phyloP scores from a whole-genome alignment of 495 filamentous ascomycete genomes.

The Hamigera avellanea region DNA sequence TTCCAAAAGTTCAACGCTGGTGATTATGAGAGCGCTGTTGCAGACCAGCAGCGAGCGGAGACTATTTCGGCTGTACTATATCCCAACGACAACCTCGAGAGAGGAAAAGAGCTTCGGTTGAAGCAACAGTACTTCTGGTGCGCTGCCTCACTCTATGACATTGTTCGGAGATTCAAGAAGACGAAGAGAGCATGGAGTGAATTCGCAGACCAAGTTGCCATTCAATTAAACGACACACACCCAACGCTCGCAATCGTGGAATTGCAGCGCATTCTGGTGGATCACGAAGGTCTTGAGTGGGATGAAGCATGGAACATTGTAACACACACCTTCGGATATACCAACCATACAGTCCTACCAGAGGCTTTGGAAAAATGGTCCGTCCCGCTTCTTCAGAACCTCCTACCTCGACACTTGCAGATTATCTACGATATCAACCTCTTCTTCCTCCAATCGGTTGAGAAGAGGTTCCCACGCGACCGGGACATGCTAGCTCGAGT shows the following conservation, averaged over 20 bases:
- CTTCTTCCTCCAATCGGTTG: conserved; percentile 80
- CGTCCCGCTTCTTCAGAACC: conserved; percentile 79
- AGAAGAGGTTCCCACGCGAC: conserved; percentile 81
- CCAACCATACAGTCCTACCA: conserved; percentile 94
- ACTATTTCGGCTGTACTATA: conserved; percentile 97
- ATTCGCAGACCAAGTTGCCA: conserved; percentile 90
- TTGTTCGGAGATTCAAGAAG: conserved; percentile 97
- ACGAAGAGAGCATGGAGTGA: conserved; percentile 79
- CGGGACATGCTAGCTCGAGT: conserved; percentile 73
- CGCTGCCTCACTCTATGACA: conserved; percentile 89
- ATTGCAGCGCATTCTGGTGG: conserved; percentile 81
- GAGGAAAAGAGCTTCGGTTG: conserved; percentile 90
- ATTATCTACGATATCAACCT: conserved; percentile 99
- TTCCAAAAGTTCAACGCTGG: conserved; percentile 99
- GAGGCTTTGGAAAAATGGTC: conserved; percentile 99
- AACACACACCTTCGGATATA: conserved; percentile 77
- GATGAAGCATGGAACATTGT: conserved; percentile 84
- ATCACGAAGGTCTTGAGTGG: conserved; percentile 85
- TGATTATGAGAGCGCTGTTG: conserved; percentile 94
- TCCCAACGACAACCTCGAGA: conserved; percentile 93
- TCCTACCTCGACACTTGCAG: conserved; percentile 88
- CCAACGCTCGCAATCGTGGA: conserved; percentile 94
- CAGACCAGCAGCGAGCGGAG: conserved; percentile 90
- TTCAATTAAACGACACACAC: conserved; percentile 97
- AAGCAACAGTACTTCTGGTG: conserved; percentile 99